Percentiles rank a stretch among this genome's conserved stretches.
phyloP scores from a whole-genome alignment of 2,329 filamentous ascomycete species.

The Clonostachys rosea region DNA sequence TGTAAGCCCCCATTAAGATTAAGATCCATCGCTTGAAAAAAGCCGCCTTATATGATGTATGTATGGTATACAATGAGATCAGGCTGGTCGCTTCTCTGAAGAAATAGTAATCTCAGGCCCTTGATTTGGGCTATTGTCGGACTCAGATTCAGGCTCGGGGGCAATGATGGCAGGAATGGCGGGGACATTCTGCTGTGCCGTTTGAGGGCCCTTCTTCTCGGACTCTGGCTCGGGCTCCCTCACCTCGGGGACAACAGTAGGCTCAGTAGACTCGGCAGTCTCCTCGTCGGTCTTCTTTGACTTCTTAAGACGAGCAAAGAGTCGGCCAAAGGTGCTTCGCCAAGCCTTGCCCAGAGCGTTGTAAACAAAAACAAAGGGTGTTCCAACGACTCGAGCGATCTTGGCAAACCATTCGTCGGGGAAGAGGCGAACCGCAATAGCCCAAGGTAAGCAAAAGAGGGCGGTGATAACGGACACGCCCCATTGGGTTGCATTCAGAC shows the following conservation, averaged over 20 bases:
- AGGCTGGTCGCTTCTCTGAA: too few species aligned
- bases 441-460: conserved; percentile 44
- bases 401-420: conserved; percentile 36
- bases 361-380: conserved; percentile 2
- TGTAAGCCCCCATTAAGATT: too few species aligned
- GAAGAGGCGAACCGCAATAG: conserved; percentile 40
- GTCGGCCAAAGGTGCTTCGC: conserved; percentile 1
- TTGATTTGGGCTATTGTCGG: background rate
- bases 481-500: conserved; percentile 43
- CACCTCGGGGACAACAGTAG: background rate
- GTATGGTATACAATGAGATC: too few species aligned
- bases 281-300: conserved; percentile 1
- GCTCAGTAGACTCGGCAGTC: background rate
- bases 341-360: conserved; percentile 2
- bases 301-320: background rate
- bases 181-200: background rate
- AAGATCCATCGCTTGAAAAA: too few species aligned
- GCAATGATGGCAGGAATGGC: conserved; percentile 3
- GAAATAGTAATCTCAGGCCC: too few species aligned
- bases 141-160: conserved; percentile 1
- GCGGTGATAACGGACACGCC: conserved; percentile 44
- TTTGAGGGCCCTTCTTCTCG: conserved; percentile 2
- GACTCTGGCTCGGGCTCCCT: background rate
- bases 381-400: conserved; percentile 2
- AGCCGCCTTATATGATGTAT: too few species aligned